These are phyloP conservation scores for Aspergillus biplanus DNA, from an alignment of 495 filamentous ascomycete species.

Conservation along the genomic window DNA sequence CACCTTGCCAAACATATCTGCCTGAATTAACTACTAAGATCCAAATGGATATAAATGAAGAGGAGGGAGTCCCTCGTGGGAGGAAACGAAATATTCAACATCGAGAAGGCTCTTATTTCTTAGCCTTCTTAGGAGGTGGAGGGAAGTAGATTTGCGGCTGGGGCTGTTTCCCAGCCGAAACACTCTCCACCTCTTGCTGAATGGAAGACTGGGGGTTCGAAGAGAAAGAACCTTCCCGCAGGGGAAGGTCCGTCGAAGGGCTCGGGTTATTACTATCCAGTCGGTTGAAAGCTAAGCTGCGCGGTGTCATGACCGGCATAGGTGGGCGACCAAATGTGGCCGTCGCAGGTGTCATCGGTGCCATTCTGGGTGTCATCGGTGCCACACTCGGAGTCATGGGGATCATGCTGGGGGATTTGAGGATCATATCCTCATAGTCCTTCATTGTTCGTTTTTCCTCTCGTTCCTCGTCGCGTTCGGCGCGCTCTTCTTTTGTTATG, in stretches of 20 bases:
- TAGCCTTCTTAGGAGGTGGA: constrained; percentile 49
- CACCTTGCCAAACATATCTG: background rate
- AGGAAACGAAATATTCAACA: background rate
- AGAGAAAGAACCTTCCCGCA: constrained; percentile 38
- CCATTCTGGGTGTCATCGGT: constrained; percentile 21
- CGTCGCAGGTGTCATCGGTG: constrained; percentile 21
- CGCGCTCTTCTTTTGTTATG: constrained; percentile 52
- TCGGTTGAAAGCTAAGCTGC: constrained; percentile 49
- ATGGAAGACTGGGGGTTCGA: constrained; percentile 28
- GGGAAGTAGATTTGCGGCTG: constrained; percentile 46
- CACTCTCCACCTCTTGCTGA: constrained; percentile 30
- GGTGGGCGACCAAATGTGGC: constrained; percentile 14
- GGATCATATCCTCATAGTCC: constrained; percentile 47
- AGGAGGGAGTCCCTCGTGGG: background rate
- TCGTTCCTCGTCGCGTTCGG: constrained; percentile 35
- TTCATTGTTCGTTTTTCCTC: constrained; percentile 47
- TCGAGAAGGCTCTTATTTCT: constrained; percentile 24
- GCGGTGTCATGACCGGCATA: constrained; percentile 43
- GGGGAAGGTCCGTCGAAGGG: constrained; percentile 45
- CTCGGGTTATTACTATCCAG: constrained; percentile 20
- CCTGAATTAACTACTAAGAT: too few relatives aligned
- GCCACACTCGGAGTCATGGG: constrained; percentile 36
- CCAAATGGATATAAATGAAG: background rate
- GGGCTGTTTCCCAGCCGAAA: constrained; percentile 21
- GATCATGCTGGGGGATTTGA: constrained; percentile 49